Conservation (phyloP, 1,284 basidiomycete genomes). For the Cryptococcus hybrid region DNA sequence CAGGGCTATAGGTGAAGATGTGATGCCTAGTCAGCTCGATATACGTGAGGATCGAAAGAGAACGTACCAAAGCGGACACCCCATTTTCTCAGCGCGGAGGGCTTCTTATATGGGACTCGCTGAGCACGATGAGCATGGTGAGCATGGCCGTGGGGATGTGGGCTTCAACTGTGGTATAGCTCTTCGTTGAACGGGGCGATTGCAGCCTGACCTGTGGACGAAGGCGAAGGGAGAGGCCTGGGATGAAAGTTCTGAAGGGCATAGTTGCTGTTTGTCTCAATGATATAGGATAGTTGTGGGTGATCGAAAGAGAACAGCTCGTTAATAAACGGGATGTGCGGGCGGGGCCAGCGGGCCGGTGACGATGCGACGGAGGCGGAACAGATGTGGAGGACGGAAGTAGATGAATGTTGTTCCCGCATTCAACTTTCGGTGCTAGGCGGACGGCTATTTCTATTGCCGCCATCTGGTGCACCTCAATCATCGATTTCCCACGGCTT, state of each 20-base stretch:
- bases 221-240: neutral
- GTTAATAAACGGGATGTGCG: too few species aligned
- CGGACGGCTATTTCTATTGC: too few species aligned
- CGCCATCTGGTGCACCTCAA: too few species aligned
- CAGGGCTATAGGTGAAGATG: slow-evolving; percentile 20
- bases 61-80: slow-evolving; percentile 21
- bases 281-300: too few species aligned
- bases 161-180: too few species aligned
- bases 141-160: neutral
- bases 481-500: too few species aligned
- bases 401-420: too few species aligned
- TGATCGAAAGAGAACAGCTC: too few species aligned
- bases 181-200: neutral
- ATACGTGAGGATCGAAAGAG: neutral
- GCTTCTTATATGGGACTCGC: neutral
- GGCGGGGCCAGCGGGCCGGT: too few species aligned
- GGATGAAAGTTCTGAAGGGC: neutral
- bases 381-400: too few species aligned
- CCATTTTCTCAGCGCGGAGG: slow-evolving; percentile 25
- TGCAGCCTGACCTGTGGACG: neutral
- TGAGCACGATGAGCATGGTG: neutral
- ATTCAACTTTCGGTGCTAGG: too few species aligned
- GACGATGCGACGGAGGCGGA: too few species aligned
- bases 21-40: neutral
- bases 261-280: neutral